These are phyloP conservation scores for Tubosaeta sp. DNA, from an alignment of 768 basidiomycete genomes.

Conservation along the genomic window DNA sequence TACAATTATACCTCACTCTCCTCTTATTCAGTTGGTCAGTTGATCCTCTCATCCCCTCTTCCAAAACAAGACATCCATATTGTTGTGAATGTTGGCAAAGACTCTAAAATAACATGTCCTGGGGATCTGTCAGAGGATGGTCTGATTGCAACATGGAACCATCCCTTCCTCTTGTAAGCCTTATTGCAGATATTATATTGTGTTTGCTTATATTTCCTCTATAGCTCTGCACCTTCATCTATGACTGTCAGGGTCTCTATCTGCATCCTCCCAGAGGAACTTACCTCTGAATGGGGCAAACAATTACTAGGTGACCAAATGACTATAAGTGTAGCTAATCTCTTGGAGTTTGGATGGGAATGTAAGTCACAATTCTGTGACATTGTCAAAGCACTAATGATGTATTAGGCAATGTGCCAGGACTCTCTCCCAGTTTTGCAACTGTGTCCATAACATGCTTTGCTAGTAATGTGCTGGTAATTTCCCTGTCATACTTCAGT, in stretches of 20 bases:
- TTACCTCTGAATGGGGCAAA: background rate
- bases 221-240: background rate
- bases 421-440: background rate
- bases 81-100: background rate
- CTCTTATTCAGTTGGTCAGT: background rate
- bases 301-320: background rate
- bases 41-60: background rate
- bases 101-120: slow-evolving; percentile 1
- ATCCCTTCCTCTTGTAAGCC: background rate
- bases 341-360: background rate
- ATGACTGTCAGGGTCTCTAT: background rate
- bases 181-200: background rate
- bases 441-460: background rate
- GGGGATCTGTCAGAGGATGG: background rate
- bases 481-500: background rate
- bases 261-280: background rate
- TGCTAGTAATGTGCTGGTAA: background rate
- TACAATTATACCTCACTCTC: background rate
- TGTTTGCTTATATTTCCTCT: background rate
- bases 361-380: background rate
- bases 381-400: background rate
- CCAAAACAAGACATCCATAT: background rate
- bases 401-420: background rate
- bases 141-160: background rate
- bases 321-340: background rate